phyloP scores from a whole-genome alignment of 2,329 filamentous ascomycete genomes.

The Seiridium cupressi region DNA sequence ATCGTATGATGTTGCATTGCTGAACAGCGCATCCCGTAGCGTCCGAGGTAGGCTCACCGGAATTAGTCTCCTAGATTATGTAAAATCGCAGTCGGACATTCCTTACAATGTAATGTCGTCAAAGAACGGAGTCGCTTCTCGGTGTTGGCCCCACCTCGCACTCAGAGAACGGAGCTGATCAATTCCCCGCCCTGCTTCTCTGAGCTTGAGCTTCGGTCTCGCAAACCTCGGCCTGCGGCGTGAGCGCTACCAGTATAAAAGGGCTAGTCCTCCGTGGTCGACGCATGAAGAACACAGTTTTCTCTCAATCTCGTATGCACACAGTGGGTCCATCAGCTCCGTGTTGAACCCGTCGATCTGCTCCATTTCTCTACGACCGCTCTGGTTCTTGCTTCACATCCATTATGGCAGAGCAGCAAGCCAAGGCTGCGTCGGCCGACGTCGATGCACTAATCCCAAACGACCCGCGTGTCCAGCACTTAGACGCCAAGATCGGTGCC shows the following conservation, averaged over 20 bases:
- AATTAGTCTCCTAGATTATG: neutral
- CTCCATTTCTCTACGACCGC: neutral
- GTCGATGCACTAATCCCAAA: conserved; percentile 63
- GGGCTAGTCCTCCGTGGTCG: neutral
- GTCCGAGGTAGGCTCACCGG: neutral
- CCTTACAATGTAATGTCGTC: neutral
- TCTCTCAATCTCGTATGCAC: neutral
- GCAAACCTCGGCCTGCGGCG: too few species aligned
- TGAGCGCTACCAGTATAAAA: neutral
- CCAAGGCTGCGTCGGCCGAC: conserved; percentile 36
- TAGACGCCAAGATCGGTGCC: conserved; percentile 63
- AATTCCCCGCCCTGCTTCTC: too few species aligned
- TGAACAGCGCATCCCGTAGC: neutral
- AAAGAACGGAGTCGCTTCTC: neutral
- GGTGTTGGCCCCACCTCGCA: neutral
- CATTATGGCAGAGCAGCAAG: neutral
- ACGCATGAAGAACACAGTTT: neutral
- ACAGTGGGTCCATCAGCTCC: neutral
- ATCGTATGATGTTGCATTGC: neutral
- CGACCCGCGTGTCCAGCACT: conserved; percentile 66
- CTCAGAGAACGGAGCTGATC: neutral
- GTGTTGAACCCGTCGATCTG: neutral
- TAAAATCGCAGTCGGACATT: neutral
- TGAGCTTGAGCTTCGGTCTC: too few species aligned
- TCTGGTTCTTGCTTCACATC: neutral